phyloP scores from a whole-genome alignment of 2,329 filamentous ascomycete species.

The Drechslerella coelobrocha region DNA sequence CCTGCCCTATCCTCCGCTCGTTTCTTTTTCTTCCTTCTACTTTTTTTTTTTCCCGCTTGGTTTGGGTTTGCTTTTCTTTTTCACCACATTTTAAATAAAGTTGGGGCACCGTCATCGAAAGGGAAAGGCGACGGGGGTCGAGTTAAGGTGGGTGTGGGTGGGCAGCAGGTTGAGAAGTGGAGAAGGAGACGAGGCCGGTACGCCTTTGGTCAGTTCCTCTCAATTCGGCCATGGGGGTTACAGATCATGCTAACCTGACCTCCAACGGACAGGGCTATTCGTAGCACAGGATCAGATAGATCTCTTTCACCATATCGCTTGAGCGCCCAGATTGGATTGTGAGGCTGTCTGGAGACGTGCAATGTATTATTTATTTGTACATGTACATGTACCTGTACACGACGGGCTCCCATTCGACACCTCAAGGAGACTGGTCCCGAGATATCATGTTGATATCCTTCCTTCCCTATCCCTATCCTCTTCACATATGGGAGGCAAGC shows the following conservation, averaged over 20 bases:
- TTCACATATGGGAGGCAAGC: too few relatives aligned
- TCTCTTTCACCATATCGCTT: too few relatives aligned
- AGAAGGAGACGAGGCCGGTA: conserved; percentile 31
- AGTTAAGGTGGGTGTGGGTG: background rate
- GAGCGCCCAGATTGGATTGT: too few relatives aligned
- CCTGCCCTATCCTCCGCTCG: background rate
- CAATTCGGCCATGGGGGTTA: background rate
- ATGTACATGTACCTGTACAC: too few relatives aligned
- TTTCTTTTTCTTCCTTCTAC: conserved; percentile 4
- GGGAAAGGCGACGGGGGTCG: conserved; percentile 9
- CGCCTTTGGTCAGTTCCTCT: conserved; percentile 5
- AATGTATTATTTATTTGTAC: too few relatives aligned
- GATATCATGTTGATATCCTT: too few relatives aligned
- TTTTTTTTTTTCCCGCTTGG: conserved; percentile 1
- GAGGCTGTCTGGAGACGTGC: too few relatives aligned
- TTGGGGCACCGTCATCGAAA: conserved; percentile 46
- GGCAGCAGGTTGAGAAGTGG: conserved; percentile 7
- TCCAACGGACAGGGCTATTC: conserved; percentile 1
- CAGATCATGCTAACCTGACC: conserved; percentile 4
- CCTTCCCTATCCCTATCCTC: too few relatives aligned
- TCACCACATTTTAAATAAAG: conserved; percentile 35
- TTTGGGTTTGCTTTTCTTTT: conserved; percentile 28
- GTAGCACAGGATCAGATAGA: conserved; percentile 5
- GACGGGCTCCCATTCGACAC: too few relatives aligned
- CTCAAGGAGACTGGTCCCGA: too few relatives aligned